phyloP scores from a whole-genome alignment of 1,284 basidiomycete species.

The Boletus subluridellus region DNA sequence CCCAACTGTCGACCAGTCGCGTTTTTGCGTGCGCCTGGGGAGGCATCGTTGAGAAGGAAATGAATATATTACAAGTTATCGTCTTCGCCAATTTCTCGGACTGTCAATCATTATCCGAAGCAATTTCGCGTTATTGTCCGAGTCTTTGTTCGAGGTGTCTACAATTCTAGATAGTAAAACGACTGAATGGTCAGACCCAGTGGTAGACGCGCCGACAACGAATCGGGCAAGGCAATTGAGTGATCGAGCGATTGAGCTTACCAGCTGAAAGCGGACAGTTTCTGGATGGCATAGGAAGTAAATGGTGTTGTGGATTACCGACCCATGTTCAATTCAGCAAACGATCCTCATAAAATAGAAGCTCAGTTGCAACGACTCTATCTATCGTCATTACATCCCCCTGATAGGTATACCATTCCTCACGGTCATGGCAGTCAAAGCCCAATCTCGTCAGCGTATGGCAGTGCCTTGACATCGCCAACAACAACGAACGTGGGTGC shows the following conservation, averaged over 20 bases:
- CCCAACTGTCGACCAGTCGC: too few relatives aligned
- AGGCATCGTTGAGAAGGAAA: too few relatives aligned
- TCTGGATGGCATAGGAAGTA: background rate
- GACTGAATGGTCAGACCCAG: background rate
- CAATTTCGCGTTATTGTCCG: too few relatives aligned
- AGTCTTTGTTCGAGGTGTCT: too few relatives aligned
- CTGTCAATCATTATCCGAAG: too few relatives aligned
- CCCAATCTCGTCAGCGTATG: constrained; percentile 82
- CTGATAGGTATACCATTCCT: constrained; percentile 14
- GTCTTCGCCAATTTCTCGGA: too few relatives aligned
- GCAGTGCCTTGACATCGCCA: constrained; percentile 73
- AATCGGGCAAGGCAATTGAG: background rate
- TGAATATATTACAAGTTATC: too few relatives aligned
- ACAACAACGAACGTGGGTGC: constrained; percentile 87
- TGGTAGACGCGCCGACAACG: background rate
- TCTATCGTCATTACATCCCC: constrained; percentile 20
- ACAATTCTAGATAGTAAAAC: background rate
- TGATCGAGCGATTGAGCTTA: background rate
- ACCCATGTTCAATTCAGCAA: background rate
- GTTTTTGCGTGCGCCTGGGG: too few relatives aligned
- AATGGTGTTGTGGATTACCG: background rate
- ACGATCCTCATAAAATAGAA: background rate
- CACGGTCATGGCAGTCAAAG: constrained; percentile 45
- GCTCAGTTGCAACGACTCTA: constrained; percentile 10
- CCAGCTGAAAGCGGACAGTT: background rate